These are phyloP conservation scores for Ophiosphaerella herpotricha DNA, from an alignment of 2,329 filamentous ascomycete species.

Conservation along the genomic window DNA sequence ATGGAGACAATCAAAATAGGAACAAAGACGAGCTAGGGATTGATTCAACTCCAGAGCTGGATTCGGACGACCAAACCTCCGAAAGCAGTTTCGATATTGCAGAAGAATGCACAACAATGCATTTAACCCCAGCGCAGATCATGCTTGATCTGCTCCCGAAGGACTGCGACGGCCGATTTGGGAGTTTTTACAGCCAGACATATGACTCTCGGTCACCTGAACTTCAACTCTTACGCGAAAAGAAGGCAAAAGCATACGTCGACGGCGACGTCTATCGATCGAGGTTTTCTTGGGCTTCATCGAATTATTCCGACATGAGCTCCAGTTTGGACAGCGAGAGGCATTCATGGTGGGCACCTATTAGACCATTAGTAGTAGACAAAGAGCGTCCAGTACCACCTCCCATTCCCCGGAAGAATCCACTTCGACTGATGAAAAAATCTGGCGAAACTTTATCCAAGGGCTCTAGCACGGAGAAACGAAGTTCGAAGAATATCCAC, in stretches of 20 bases:
- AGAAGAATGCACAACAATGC: neutral
- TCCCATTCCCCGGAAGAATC: conserved; percentile 1
- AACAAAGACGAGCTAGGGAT: neutral
- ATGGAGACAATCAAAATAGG: no score
- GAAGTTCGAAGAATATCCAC: conserved; percentile 2
- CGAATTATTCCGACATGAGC: neutral
- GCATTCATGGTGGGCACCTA: conserved; percentile 1
- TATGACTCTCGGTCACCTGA: neutral
- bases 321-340: neutral
- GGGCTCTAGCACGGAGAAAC: neutral
- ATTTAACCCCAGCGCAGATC: neutral
- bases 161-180: neutral
- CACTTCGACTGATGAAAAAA: neutral
- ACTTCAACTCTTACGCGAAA: neutral
- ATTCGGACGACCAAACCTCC: neutral
- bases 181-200: conserved; percentile 1
- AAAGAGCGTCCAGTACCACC: neutral
- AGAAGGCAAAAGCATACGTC: neutral
- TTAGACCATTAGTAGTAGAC: neutral
- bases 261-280: neutral
- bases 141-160: conserved; percentile 1
- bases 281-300: conserved; percentile 5
- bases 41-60: neutral
- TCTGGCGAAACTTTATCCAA: neutral
- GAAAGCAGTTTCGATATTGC: neutral